A percentile compares a stretch with the other conserved stretches of the same genome.
phyloP scores from a whole-genome alignment of 441 rosid genomes.

The Brassica hybrid region DNA sequence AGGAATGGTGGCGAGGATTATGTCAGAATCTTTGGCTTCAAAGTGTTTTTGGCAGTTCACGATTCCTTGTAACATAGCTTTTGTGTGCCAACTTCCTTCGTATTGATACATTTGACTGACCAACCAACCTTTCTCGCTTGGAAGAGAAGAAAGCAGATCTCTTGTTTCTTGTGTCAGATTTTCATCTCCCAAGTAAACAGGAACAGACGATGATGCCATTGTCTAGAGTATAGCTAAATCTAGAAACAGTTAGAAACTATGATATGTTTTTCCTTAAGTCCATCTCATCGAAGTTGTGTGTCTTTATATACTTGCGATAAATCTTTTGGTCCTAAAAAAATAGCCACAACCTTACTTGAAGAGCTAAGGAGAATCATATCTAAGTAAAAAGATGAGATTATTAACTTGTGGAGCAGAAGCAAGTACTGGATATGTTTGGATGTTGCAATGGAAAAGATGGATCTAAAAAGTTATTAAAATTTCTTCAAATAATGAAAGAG shows the following conservation, averaged over 20 bases:
- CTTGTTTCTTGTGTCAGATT: constrained; percentile 42
- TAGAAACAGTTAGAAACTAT: not conserved
- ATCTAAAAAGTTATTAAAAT: not conserved
- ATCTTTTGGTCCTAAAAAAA: not conserved
- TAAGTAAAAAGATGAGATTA: not conserved
- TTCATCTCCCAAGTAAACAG: constrained; percentile 45
- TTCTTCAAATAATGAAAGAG: not conserved
- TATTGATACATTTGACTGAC: no score
- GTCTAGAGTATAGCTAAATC: not conserved
- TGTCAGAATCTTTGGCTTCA: no score
- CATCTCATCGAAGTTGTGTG: not conserved
- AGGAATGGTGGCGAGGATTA: constrained; percentile 56
- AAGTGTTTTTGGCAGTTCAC: no score
- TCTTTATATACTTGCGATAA: not conserved
- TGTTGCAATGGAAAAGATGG: not conserved
- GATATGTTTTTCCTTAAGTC: no score
- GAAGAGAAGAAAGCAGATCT: constrained; percentile 51
- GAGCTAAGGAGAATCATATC: not conserved
- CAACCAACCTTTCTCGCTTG: constrained; percentile 46
- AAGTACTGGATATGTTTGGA: not conserved
- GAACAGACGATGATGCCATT: constrained; percentile 35
- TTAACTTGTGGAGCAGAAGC: not conserved
- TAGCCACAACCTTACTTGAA: not conserved
- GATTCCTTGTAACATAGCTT: no score
- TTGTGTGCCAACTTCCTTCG: no score